phyloP scores from a whole-genome alignment of 495 filamentous ascomycete species.

The Durotheca rogersii region DNA sequence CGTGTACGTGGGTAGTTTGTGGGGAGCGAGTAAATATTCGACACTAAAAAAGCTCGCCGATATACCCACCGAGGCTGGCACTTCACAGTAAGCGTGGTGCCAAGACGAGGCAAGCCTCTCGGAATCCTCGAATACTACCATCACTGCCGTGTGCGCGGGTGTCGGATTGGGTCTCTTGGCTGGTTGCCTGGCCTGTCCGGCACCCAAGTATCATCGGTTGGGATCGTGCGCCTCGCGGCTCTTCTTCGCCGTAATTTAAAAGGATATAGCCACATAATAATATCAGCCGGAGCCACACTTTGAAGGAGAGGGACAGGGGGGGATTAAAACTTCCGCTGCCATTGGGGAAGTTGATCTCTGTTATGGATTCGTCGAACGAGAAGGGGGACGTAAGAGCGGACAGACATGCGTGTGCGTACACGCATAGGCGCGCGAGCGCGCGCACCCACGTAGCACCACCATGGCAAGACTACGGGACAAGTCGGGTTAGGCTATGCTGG shows the following conservation, averaged over 20 bases:
- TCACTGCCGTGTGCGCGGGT: slow-evolving; percentile 23
- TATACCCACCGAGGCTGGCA: slow-evolving; percentile 7
- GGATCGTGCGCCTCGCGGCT: slow-evolving; percentile 34
- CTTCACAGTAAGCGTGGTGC: slow-evolving; percentile 34
- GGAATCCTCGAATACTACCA: slow-evolving; percentile 23
- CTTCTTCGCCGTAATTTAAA: slow-evolving; percentile 46
- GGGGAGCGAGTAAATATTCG: slow-evolving; percentile 1
- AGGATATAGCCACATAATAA: slow-evolving; percentile 10
- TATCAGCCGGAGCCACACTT: slow-evolving; percentile 7
- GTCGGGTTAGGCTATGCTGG: background rate
- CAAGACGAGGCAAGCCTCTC: slow-evolving; percentile 29
- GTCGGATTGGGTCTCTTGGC: slow-evolving; percentile 8
- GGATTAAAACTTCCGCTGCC: too few relatives aligned
- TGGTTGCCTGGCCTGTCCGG: slow-evolving; percentile 6
- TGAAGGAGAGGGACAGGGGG: background rate
- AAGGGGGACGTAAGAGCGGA: background rate
- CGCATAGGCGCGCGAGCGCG: background rate
- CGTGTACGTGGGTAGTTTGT: slow-evolving; percentile 1
- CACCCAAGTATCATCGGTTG: slow-evolving; percentile 5
- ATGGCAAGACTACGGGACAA: background rate
- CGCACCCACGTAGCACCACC: background rate
- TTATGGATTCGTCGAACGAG: background rate
- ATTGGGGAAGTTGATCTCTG: too few relatives aligned
- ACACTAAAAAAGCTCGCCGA: slow-evolving; percentile 6
- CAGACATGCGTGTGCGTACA: too few relatives aligned